A percentile compares a stretch with the other conserved stretches of the same genome.
phyloP scores from a whole-genome alignment of 192 early-diverging fungal genomes.

The Backusella psychrophila region DNA sequence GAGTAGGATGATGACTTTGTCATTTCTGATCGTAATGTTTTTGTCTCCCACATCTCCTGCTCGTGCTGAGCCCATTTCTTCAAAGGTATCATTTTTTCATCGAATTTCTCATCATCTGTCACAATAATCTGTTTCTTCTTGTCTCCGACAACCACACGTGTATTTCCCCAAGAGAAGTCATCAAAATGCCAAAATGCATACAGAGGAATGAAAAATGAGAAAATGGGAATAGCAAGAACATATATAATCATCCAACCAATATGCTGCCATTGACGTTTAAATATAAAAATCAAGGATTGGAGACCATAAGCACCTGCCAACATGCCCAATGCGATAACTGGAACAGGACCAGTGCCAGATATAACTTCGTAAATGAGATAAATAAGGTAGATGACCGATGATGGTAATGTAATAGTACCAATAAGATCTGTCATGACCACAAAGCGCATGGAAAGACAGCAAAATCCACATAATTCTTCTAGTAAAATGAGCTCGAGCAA shows the following conservation, averaged over 20 bases:
- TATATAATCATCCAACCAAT: conserved; percentile 92
- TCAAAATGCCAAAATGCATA: conserved; percentile 99
- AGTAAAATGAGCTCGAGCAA: conserved; percentile 90
- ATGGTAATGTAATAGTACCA: conserved; percentile 91
- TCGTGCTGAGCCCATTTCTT: conserved; percentile 73
- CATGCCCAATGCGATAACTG: conserved; percentile 83
- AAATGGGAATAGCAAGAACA: conserved; percentile 73
- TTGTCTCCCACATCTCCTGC: conserved; percentile 49
- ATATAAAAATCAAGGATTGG: conserved; percentile 83
- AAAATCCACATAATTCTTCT: conserved; percentile 93
- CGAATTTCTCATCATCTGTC: conserved; percentile 67
- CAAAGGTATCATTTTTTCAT: conserved; percentile 69
- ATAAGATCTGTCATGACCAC: conserved; percentile 94
- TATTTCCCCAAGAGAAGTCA: conserved; percentile 98
- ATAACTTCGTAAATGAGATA: conserved; percentile 75
- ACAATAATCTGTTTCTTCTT: conserved; percentile 53
- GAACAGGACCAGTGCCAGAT: conserved; percentile 56
- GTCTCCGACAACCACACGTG: conserved; percentile 53
- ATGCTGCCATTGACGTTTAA: conserved; percentile 72
- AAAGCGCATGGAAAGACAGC: conserved; percentile 96
- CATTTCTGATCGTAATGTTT: conserved; percentile 18
- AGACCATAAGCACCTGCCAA: conserved; percentile 87
- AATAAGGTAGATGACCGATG: conserved; percentile 80
- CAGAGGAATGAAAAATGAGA: conserved; percentile 60
- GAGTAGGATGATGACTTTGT: conserved; percentile 33